Evolutionary conservation across 192 early-diverging fungal species (phyloP).

Genomic region (Gaertneriomyces semiglobifer): DNA sequence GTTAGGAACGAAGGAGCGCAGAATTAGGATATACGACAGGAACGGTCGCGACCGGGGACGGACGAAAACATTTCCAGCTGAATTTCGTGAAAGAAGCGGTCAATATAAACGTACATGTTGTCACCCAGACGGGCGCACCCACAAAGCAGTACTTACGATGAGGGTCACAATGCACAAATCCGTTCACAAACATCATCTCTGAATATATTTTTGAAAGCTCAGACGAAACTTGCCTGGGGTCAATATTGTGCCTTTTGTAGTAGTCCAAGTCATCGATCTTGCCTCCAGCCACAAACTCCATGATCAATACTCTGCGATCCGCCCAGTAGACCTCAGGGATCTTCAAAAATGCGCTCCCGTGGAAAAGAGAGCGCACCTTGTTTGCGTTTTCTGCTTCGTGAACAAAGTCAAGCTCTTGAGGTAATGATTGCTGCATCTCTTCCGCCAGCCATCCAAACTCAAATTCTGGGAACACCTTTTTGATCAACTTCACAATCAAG

Average conservation of each 20-base stretch:
- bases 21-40: slow-evolving; percentile 26
- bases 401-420: slow-evolving; percentile 82
- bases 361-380: slow-evolving; percentile 49
- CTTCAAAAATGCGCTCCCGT: slow-evolving; percentile 37
- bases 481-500: slow-evolving; percentile 50
- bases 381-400: slow-evolving; percentile 76
- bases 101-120: not conserved
- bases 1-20: slow-evolving; percentile 15
- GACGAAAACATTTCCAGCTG: slow-evolving; percentile 66
- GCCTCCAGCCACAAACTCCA: slow-evolving; percentile 71
- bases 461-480: slow-evolving; percentile 83
- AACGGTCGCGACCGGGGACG: slow-evolving; percentile 23
- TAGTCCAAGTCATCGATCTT: slow-evolving; percentile 83
- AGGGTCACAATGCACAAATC: slow-evolving; percentile 81
- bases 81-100: not conserved
- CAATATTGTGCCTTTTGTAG: slow-evolving; percentile 67
- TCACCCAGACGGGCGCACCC: not conserved
- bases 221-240: slow-evolving; percentile 68
- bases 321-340: slow-evolving; percentile 83
- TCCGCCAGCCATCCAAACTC: slow-evolving; percentile 86
- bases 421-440: slow-evolving; percentile 80
- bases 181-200: slow-evolving; percentile 87
- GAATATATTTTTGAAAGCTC: slow-evolving; percentile 74
- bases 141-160: slow-evolving; percentile 50
- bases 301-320: slow-evolving; percentile 71